Base-by-base conservation (phyloP, 1,139 yeast genomes). In the Yamadazyma sp. region DNA sequence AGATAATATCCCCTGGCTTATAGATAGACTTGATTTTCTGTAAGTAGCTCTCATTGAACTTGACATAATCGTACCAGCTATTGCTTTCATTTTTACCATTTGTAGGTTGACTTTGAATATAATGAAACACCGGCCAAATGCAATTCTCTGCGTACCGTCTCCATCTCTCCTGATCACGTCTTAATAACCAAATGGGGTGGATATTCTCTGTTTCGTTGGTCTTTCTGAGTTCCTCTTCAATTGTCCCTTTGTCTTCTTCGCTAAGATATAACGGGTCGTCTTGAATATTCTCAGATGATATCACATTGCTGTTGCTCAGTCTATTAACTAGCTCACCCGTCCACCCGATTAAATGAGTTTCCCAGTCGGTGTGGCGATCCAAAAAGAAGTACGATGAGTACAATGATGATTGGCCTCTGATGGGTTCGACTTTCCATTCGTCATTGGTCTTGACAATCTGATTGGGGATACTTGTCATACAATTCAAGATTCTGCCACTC, bases 111-210 rank as follows among this genome's bases (percentile, higher is more conserved):
- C 82, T 84, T 62, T 87, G 86, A 57, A 90, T 86, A 62, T 92
- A 92, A 59, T 94, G 98, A 61, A 90, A 81, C 3, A 88, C 84
- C 1, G 97, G 96, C 97, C 98, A 94, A 32, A 94, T 69, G 17
- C 83, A 83, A 51, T 85, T 80, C 56, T 92, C 98, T 0, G 97
- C 96, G 57, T 88, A 90, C 43, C 72, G 70, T 52, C 96, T 72
- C 96, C 97, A 92, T 52, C 92, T 68, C 53, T 74, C 78, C 52
- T 78, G 83, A 57, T 85, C 85, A 48, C 80, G 73, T 47, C 90
- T 72, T 43, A 84, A 68, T 33, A 89, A 68, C 96, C 96, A 89
- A 34, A 90, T 86, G 0, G 97, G 96, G 56, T 84, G 92, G 33
- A 85, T 72, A 42, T 78, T 71, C 15, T 73, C 69, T 16, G 77